Evolutionary conservation across 306 rosid species (phyloP), one percentile per base, ranked within the genome.

Genomic region (Mucuna pruriens): DNA sequence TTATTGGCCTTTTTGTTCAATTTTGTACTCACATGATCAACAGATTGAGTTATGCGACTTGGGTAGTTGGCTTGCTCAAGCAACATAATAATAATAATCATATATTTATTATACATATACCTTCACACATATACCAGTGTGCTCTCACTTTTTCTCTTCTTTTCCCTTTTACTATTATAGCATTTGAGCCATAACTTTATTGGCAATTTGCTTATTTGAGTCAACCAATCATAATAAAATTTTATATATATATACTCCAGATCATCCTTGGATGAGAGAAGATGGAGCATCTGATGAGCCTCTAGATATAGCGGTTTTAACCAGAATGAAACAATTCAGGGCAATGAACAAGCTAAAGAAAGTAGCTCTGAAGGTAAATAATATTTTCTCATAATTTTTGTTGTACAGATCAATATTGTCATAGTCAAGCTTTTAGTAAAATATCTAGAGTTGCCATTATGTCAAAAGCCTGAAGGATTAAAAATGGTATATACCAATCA

Each of bases 331-430:
- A 68, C 98, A 95, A 89, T 95, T 95, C 86, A 89, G 97, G 61
- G 98, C 98, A 82, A 95, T 92, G 98, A 95, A 95, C 94, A 95
- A 92, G 85, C 92, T 95, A 54, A 95, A 95, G 85, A 92, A 95
- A 91, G 97, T 95, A 51, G 98, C 98, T 75, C 81, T 95, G 69
- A 92, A 95, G 97, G 98, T 61, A 29, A 61, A 61, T 29, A 15
- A 29, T 29, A 17, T 26, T 26, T 26, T 29, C 12, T 29, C 39
- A 29, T 6, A 8, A 60, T 60, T 60, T 23, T 26, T 60, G 39
- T 60, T 60, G 19, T 6, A 60, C 8, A 5, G n/a, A 6, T 26
- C 20, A 60, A 15, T 29, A 60, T 60, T 58, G 6, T 58, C 19
- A 26, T 60, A 6, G 13, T 60, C 38, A 60, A 26, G 38, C 19